Evolutionary conservation across 1,284 basidiomycete genomes (phyloP).

Genomic region (Melampsora americana): DNA sequence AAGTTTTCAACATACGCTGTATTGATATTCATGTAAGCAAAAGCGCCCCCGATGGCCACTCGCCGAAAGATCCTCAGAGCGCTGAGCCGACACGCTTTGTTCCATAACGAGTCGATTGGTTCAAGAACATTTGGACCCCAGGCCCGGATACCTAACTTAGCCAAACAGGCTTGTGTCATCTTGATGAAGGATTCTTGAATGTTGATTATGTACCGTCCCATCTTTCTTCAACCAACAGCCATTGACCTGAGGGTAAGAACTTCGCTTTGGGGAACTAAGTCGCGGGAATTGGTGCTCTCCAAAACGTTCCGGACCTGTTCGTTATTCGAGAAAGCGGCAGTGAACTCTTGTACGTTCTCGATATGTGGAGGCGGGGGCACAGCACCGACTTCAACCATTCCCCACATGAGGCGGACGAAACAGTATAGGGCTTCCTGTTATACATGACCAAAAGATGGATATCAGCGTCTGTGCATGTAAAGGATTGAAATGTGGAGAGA

Average conservation of each 20-base stretch:
- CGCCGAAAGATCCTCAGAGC: not conserved
- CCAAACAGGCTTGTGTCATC: not conserved
- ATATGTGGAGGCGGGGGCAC: no score
- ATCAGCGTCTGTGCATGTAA: no score
- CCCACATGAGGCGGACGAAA: no score
- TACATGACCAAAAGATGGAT: no score
- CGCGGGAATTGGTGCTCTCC: no score
- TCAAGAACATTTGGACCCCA: slow-evolving; percentile 1
- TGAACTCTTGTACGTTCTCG: no score
- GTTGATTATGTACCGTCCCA: not conserved
- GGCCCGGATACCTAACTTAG: not conserved
- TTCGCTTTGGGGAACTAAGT: no score
- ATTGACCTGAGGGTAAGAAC: not conserved
- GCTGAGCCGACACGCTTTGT: not conserved
- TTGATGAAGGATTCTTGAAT: not conserved
- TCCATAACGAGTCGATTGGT: not conserved
- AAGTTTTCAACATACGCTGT: not conserved
- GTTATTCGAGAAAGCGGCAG: no score
- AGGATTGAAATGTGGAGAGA: no score
- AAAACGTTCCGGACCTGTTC: no score
- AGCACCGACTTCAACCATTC: no score
- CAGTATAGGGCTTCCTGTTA: no score
- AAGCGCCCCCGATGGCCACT: not conserved
- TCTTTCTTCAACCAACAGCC: not conserved
- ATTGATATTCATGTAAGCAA: not conserved